Evolutionary conservation across 163 green algal genomes (phyloP), one percentile per base, ranked within the genome.

Genomic region (Scenedesmus sp.): DNA sequence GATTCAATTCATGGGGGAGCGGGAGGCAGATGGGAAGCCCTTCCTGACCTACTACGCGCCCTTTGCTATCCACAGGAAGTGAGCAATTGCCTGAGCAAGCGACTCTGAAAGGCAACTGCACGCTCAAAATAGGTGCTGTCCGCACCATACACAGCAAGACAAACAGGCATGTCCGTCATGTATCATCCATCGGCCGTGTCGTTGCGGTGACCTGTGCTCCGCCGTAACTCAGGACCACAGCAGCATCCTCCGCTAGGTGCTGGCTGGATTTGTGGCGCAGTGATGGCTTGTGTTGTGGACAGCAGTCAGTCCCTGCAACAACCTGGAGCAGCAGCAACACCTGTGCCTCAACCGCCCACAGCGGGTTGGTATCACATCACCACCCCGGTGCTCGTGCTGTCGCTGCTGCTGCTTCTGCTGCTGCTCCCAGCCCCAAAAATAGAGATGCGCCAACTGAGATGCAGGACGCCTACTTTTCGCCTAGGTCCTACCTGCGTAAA

Each of bases 51-150:
- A 83, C 73, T 83, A 49, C 20, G 73, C 73, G 35, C 73, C 73
- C 37, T 83, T 53, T 33, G 73, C 73, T 18, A 83, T 83, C 33
- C 73, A 83, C 73, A 83, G 73, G 37, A 46, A 49, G 73, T 83
- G 35, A 46, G 73, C 37, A 70, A 61, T 3, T 61, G 5, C 20
- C 7, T 22, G 9, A 61, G 13, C 22, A 7, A 33, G n/a, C 56
- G n/a, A n/a, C 30, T 70, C 22, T 33, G n/a, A 33, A n/a, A 12
- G 10, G 1, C 24, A n/a, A n/a, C 1, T 70, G 2, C 56, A n/a
- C 56, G n/a, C n/a, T n/a, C n/a, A n/a, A n/a, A n/a, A n/a, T n/a
- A n/a, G n/a, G n/a, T n/a, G n/a, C n/a, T n/a, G n/a, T n/a, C n/a
- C n/a, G n/a, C n/a, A n/a, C n/a, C n/a, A 70, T 70, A n/a, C 20